Evolutionary conservation across 2,329 filamentous ascomycete species (phyloP).

Genomic region (Paraphaeosphaeria sporulosa): DNA sequence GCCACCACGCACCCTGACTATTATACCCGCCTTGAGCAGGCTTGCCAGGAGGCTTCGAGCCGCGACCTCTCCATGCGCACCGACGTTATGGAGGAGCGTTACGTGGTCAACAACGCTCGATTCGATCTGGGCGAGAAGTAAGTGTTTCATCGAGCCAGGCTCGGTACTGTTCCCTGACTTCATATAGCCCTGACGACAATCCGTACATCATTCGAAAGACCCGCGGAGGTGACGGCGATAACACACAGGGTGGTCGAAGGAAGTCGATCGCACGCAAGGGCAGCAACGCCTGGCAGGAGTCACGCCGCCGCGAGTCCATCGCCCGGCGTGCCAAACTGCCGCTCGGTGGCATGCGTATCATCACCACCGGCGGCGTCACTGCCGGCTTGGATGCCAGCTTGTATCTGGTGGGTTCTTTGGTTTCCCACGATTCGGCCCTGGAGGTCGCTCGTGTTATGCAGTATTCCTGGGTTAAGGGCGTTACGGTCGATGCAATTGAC

Average conservation of each 20-base stretch:
- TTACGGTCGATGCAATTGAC: slow-evolving; percentile 84
- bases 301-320: slow-evolving; percentile 81
- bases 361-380: slow-evolving; percentile 80
- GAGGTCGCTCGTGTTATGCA: slow-evolving; percentile 80
- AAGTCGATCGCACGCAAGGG: slow-evolving; percentile 71
- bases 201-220: slow-evolving; percentile 78
- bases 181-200: slow-evolving; percentile 72
- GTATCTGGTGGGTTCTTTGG: slow-evolving; percentile 84
- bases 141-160: slow-evolving; percentile 11
- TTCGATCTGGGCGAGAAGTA: slow-evolving; percentile 78
- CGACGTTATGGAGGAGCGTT: slow-evolving; percentile 83
- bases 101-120: slow-evolving; percentile 90
- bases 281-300: slow-evolving; percentile 80
- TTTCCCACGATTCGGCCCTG: slow-evolving; percentile 76
- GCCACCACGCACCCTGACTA: slow-evolving; percentile 85
- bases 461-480: slow-evolving; percentile 85
- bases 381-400: slow-evolving; percentile 83
- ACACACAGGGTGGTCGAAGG: slow-evolving; percentile 47
- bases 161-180: background rate
- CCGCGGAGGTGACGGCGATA: slow-evolving; percentile 55
- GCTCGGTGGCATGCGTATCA: slow-evolving; percentile 72
- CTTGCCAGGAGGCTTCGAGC: slow-evolving; percentile 77
- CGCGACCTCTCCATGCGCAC: slow-evolving; percentile 77
- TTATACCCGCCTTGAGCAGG: slow-evolving; percentile 80
- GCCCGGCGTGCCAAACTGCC: slow-evolving; percentile 79